Percentiles rank a stretch among this genome's conserved stretches.
phyloP scores from a whole-genome alignment of 805 yeast genomes.

The Kregervanrija pseudodelftensis region DNA sequence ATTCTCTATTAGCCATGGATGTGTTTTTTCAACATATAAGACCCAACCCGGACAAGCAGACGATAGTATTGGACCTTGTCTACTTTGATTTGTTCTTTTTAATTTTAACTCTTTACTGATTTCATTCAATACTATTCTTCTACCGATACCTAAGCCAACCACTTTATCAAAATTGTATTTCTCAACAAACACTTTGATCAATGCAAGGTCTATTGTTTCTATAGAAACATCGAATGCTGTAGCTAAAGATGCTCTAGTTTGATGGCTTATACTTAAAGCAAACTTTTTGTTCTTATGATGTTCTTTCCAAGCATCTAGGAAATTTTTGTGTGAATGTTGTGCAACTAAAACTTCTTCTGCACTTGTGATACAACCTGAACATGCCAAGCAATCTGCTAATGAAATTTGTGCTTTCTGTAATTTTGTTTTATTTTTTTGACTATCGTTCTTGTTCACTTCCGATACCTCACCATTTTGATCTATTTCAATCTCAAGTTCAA shows the following conservation, averaged over 20 bases:
- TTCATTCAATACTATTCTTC: conserved; percentile 53
- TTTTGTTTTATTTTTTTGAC: conserved; percentile 34
- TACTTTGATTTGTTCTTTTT: conserved; percentile 7
- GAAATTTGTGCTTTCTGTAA: conserved; percentile 82
- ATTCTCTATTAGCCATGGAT: conserved; percentile 69
- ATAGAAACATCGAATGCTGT: conserved; percentile 51
- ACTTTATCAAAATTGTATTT: conserved; percentile 64
- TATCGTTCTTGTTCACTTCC: conserved; percentile 54
- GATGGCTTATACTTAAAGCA: conserved; percentile 80
- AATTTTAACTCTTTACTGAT: conserved; percentile 35
- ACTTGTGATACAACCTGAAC: conserved; percentile 94
- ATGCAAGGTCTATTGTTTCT: conserved; percentile 50
- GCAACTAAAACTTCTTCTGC: conserved; percentile 94
- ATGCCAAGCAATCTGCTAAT: conserved; percentile 88
- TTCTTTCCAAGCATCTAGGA: conserved; percentile 48
- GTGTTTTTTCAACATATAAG: conserved; percentile 91
- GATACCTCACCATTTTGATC: conserved; percentile 52
- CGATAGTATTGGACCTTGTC: conserved; percentile 46
- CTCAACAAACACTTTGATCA: conserved; percentile 50
- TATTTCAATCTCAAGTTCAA: conserved; percentile 48
- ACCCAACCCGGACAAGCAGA: conserved; percentile 96
- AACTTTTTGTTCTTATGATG: conserved; percentile 34
- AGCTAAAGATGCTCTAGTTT: conserved; percentile 76
- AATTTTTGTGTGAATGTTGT: conserved; percentile 79
- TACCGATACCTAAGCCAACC: conserved; percentile 80